Base-by-base conservation (phyloP, 257 asterid species). In the Lycium ferocissimum region DNA sequence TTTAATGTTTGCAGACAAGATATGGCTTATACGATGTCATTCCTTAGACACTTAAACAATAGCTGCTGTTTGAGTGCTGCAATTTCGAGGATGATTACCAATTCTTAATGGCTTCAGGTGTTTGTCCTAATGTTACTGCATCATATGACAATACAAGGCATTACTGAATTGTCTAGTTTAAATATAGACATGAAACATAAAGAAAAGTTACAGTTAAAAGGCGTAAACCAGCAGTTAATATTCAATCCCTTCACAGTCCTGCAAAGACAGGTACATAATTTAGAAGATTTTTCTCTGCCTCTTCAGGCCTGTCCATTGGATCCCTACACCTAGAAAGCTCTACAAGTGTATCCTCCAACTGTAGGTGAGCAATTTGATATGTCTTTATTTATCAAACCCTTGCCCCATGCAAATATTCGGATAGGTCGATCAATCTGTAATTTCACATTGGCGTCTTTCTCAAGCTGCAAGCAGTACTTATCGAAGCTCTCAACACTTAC, bases 401-500 rank as follows among this genome's bases (percentile, higher is more conserved):
- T 87, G 57, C 89, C 86, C 80, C 82, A 78, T 26, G 82, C 88
- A 56, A 86, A 90, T 1, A 86, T 45, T 49, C 84, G 61, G 37
- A 86, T 53, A 11, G 92, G 85, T 61, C 85, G 87, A 1, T 84
- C 87, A 49, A 70, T 85, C 82, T 65, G 86, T 49, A 80, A 59
- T 57, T 88, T 83, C 59, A 35, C 85, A 47, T 37, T 86, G n/a
- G 69, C 75, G 26, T 79, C 90, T 45, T 84, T 85, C 62, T 87
- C 91, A 40, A 90, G 88, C 80, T 38, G 85, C 71, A 70, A 83
- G 72, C 89, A 88, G 79, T 57, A 88, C 45, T 72, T 69, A 15
- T 86, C 86, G 40, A 90, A 90, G 20, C 85, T 88, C 76, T 83
- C 85, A 0, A 85, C 86, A 40, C 67, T 47, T n/a, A 90, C 83